phyloP scores from a whole-genome alignment of 2,329 filamentous ascomycete species.

The Aspergillus sp. region DNA sequence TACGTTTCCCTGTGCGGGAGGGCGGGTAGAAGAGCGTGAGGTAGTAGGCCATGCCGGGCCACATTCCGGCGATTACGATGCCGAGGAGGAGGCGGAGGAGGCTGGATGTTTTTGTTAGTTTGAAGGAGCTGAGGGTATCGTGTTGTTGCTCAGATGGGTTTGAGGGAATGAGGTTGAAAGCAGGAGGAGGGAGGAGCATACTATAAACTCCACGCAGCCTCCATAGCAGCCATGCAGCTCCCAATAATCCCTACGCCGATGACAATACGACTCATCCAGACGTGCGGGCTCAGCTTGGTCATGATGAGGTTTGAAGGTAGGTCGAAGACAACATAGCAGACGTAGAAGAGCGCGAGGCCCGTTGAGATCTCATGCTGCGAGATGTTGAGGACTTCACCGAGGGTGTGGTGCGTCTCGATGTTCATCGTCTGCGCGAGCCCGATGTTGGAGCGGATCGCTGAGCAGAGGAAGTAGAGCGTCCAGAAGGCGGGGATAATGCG shows the following conservation, averaged over 20 bases:
- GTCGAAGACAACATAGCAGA: conserved; percentile 89
- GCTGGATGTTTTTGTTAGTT: conserved; percentile 22
- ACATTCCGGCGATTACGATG: conserved; percentile 89
- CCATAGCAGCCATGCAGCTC: conserved; percentile 79
- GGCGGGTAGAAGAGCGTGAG: conserved; percentile 91
- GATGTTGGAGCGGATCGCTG: conserved; percentile 88
- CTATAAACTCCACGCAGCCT: conserved; percentile 83
- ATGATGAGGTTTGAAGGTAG: conserved; percentile 87
- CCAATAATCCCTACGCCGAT: conserved; percentile 85
- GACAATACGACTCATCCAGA: conserved; percentile 93
- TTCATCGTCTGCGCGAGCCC: conserved; percentile 97
- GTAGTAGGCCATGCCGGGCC: conserved; percentile 94
- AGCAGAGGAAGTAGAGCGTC: conserved; percentile 89
- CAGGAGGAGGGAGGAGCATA: conserved; percentile 42
- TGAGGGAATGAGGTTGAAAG: background rate
- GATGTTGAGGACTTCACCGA: conserved; percentile 71
- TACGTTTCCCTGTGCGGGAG: conserved; percentile 81
- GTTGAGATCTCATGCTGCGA: conserved; percentile 79
- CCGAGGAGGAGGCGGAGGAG: conserved; percentile 84
- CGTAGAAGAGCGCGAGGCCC: conserved; percentile 86
- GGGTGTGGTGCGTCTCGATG: conserved; percentile 68
- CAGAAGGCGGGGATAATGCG: conserved; percentile 76
- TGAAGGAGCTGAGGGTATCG: background rate
- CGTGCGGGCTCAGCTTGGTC: conserved; percentile 79
- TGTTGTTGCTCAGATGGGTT: background rate